phyloP scores from a whole-genome alignment of 768 basidiomycete species.

The Lentinula aciculospora region DNA sequence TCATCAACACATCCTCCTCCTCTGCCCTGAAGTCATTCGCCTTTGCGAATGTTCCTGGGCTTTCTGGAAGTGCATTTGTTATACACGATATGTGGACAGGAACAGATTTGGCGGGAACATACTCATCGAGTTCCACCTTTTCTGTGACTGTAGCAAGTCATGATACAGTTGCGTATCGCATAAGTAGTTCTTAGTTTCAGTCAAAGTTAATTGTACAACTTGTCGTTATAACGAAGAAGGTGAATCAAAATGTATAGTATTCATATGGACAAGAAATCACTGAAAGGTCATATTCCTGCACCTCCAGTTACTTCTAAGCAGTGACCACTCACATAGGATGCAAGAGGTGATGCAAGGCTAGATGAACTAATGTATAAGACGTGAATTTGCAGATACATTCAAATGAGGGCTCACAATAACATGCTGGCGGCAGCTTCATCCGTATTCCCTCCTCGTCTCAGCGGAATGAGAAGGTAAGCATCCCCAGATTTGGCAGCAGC shows the following conservation, averaged over 20 bases:
- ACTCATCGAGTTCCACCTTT: constrained; percentile 27
- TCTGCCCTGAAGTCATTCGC: constrained; percentile 38
- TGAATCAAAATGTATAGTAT: neutral
- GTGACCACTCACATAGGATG: constrained; percentile 78
- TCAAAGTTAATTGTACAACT: neutral
- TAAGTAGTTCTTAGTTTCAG: constrained; percentile 17
- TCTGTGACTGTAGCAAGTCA: constrained; percentile 38
- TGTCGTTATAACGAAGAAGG: neutral
- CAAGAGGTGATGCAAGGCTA: constrained; percentile 73
- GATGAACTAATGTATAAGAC: constrained; percentile 8
- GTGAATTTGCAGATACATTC: neutral
- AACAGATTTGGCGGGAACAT: constrained; percentile 35
- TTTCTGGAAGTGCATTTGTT: constrained; percentile 27
- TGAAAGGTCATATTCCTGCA: constrained; percentile 45
- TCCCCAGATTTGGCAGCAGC: constrained; percentile 21
- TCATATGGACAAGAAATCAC: no score
- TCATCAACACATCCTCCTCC: constrained; percentile 39
- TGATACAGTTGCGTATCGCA: constrained; percentile 47
- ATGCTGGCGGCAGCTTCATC: constrained; percentile 76
- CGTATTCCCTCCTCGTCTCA: constrained; percentile 57
- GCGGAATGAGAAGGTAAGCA: constrained; percentile 46
- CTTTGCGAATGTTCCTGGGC: constrained; percentile 40
- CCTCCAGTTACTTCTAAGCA: constrained; percentile 84
- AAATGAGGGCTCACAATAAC: constrained; percentile 57
- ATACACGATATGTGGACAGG: constrained; percentile 55